phyloP scores from a whole-genome alignment of 2,329 filamentous ascomycete genomes.

The Talaromyces islandicus region DNA sequence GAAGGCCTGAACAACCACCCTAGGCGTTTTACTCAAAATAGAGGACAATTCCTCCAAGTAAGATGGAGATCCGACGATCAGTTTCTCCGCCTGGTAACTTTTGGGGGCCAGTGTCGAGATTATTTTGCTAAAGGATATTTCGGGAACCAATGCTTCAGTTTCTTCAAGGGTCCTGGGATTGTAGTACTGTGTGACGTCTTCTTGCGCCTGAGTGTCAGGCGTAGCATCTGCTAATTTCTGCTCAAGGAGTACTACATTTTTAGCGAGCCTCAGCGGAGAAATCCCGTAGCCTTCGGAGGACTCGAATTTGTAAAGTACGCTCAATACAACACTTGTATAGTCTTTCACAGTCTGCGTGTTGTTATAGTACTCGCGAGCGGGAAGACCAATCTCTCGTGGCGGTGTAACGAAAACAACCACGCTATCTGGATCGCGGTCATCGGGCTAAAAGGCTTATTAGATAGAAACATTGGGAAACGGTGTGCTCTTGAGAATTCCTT shows the following conservation, averaged over 20 bases:
- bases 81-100: conserved; percentile 44
- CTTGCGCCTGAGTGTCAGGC: conserved; percentile 52
- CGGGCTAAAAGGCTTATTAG: conserved; percentile 27
- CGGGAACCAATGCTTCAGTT: conserved; percentile 49
- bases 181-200: conserved; percentile 62
- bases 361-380: conserved; percentile 57
- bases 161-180: conserved; percentile 57
- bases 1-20: conserved; percentile 55
- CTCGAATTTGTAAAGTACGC: conserved; percentile 35
- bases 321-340: conserved; percentile 44
- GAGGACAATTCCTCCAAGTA: conserved; percentile 55
- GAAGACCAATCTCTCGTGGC: conserved; percentile 49
- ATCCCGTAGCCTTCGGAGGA: neutral
- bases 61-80: conserved; percentile 55
- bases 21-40: conserved; percentile 49
- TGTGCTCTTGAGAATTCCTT: conserved; percentile 10
- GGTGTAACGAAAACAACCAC: conserved; percentile 44
- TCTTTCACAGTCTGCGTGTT: conserved; percentile 47
- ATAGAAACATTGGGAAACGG: neutral
- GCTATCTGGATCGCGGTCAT: conserved; percentile 51
- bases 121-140: conserved; percentile 49
- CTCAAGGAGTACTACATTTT: conserved; percentile 53
- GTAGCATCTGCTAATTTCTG: conserved; percentile 54
- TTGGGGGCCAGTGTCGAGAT: conserved; percentile 49
- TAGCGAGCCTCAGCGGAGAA: conserved; percentile 18